phyloP scores from a whole-genome alignment of 768 basidiomycete species.

The Fistulinella prunicolor region DNA sequence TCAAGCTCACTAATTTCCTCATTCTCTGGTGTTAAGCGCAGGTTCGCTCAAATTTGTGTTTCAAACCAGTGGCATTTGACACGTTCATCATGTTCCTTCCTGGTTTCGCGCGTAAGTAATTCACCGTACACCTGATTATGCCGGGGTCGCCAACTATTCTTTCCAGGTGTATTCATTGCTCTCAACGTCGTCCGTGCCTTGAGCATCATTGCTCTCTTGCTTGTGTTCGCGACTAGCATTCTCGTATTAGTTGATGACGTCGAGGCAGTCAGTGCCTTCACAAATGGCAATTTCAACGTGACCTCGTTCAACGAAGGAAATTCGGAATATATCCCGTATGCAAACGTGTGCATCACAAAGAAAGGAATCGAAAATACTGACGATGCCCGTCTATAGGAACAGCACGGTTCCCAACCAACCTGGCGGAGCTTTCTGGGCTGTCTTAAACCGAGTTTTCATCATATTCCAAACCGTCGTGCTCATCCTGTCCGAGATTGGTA shows the following conservation, averaged over 20 bases:
- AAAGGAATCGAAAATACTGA: no score
- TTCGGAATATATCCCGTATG: conserved; percentile 81
- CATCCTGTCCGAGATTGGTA: conserved; percentile 44
- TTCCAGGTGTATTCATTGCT: conserved; percentile 57
- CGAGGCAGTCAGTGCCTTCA: conserved; percentile 68
- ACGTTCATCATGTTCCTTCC: conserved; percentile 24
- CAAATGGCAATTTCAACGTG: conserved; percentile 35
- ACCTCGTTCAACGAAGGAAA: conserved; percentile 45
- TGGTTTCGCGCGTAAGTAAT: conserved; percentile 27
- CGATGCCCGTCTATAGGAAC: conserved; percentile 35
- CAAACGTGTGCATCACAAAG: not conserved
- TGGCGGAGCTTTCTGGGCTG: conserved; percentile 90
- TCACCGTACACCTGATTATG: not conserved
- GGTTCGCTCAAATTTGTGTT: conserved; percentile 13
- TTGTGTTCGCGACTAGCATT: conserved; percentile 78
- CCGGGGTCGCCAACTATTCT: not conserved
- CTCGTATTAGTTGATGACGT: conserved; percentile 73
- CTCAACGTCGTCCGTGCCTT: conserved; percentile 75
- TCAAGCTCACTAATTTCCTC: conserved; percentile 15
- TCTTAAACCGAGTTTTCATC: conserved; percentile 82
- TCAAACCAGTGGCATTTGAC: conserved; percentile 1
- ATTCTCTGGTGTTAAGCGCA: conserved; percentile 16
- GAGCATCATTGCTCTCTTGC: conserved; percentile 73
- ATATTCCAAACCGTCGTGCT: conserved; percentile 77
- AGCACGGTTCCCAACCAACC: conserved; percentile 93